phyloP scores from a whole-genome alignment of 306 rosid genomes.

The Aeschynomene evenia region DNA sequence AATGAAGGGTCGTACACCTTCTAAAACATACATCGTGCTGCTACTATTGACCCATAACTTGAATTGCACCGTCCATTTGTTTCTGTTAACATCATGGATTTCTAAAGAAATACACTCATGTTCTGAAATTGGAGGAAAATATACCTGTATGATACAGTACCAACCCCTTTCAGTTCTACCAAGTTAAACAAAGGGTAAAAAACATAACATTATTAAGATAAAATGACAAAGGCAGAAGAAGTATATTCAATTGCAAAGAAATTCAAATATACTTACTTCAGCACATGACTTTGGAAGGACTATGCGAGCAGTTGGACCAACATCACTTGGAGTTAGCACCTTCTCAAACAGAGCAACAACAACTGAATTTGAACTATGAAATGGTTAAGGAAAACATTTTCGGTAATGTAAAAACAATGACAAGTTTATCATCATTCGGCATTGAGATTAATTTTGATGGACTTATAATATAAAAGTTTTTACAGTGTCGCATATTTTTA shows the following conservation, averaged over 20 bases:
- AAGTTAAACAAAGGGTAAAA: no score
- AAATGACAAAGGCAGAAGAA: not conserved
- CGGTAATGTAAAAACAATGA: not conserved
- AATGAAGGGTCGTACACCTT: conserved; percentile 80
- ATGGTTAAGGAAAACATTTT: conserved; percentile 43
- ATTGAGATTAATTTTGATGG: no score
- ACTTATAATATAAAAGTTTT: no score
- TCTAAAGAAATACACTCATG: conserved; percentile 79
- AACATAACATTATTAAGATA: not conserved
- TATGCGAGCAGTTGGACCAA: conserved; percentile 79
- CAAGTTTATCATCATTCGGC: not conserved
- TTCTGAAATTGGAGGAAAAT: conserved; percentile 80
- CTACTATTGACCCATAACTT: conserved; percentile 84
- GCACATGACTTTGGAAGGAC: conserved; percentile 88
- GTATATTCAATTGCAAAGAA: not conserved
- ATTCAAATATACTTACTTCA: conserved; percentile 54
- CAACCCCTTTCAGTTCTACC: conserved; percentile 17
- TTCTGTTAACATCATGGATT: conserved; percentile 78
- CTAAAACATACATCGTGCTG: conserved; percentile 85
- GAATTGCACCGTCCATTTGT: conserved; percentile 69
- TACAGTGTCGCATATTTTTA: no score
- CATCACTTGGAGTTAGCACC: conserved; percentile 86
- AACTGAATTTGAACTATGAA: conserved; percentile 65
- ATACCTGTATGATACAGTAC: conserved; percentile 49
- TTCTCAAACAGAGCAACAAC: conserved; percentile 76